Percentiles rank a stretch among this genome's conserved stretches.
Conservation (phyloP, 306 rosid species). For the Pterocarpus macrocarpus region DNA sequence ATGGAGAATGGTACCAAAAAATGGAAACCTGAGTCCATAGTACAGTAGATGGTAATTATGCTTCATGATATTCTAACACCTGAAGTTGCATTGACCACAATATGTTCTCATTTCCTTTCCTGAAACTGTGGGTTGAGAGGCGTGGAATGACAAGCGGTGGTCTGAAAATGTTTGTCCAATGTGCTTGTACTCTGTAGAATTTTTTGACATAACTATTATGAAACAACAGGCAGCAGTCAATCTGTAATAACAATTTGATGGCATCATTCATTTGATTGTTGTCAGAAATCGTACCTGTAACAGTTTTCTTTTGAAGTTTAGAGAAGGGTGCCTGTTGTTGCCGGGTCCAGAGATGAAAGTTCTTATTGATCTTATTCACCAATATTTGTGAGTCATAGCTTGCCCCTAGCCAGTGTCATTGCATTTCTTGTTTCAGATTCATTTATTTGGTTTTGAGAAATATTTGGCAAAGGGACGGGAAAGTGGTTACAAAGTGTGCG, state of each 20-base stretch:
- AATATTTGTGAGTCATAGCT: slow-evolving; percentile 28
- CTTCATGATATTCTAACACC: slow-evolving; percentile 28
- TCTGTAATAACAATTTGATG: slow-evolving; percentile 7
- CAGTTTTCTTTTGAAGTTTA: background rate
- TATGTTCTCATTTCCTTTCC: slow-evolving; percentile 15
- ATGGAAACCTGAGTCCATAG: slow-evolving; percentile 11
- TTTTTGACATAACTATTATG: slow-evolving; percentile 5
- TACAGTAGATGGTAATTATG: slow-evolving; percentile 34
- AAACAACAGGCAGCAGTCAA: slow-evolving; percentile 16
- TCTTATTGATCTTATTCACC: background rate
- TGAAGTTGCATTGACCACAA: slow-evolving; percentile 32
- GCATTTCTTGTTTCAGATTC: slow-evolving; percentile 15
- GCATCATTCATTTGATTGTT: slow-evolving; percentile 7
- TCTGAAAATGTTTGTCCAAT: slow-evolving; percentile 23
- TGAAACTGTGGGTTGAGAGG: slow-evolving; percentile 19
- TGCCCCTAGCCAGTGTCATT: background rate
- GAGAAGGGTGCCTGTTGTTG: background rate
- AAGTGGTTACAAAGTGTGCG: background rate
- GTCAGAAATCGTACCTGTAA: slow-evolving; percentile 23
- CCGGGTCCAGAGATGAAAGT: background rate
- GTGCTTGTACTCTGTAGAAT: slow-evolving; percentile 26
- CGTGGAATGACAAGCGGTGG: slow-evolving; percentile 11
- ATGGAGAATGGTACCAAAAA: slow-evolving; percentile 8
- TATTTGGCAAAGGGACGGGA: background rate
- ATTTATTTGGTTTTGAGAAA: slow-evolving; percentile 34